Evolutionary conservation across 75 land plant genomes (phyloP), one percentile per base, ranked within the genome.

Genomic region (Pinus tabuliformis): DNA sequence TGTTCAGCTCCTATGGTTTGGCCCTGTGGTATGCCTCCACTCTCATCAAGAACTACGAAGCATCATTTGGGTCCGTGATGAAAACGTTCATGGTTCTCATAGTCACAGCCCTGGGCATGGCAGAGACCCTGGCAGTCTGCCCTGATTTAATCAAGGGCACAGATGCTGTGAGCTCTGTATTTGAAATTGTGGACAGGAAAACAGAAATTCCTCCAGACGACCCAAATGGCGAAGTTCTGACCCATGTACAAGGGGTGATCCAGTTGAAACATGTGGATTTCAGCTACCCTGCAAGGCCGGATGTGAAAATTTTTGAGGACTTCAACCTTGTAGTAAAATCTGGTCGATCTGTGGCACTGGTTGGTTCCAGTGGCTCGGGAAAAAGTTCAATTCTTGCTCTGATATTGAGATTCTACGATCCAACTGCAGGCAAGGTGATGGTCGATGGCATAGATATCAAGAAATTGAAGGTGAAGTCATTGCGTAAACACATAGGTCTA

Each of bases 21-120:
- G 95, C 95, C 22, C 77, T 96, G 42, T 96, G 99, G 99, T 93
- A 93, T 78, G 95, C 93, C 17, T 94, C 98, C 21, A 87, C 81
- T 24, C 73, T 96, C 57, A 91, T 96, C 82, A 86, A 83, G 65
- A 78, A 86, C 49, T 95, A 81, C 64, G 77, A 90, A 24, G 84
- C 98, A 26, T 77, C 88, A 56, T 96, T 96, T 59, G 89, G 87
- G 73, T 86, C 90, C 4, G 88, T 95, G n/a, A 85, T 94, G 89
- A 95, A 96, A 57, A 83, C 90, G 64, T 96, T 96, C 83, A 87
- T 95, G 91, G 92, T 96, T n/a, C 79, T 96, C 74, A 92, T 96
- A 58, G 88, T 96, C 33, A 96, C 95, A 16, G 98, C 95, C 12
- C 77, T 96, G 26, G 98, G 91, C 30, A 93, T 96, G 81, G 98